phyloP scores from a whole-genome alignment of 1,284 basidiomycete species.

The Vanrija pseudolonga region DNA sequence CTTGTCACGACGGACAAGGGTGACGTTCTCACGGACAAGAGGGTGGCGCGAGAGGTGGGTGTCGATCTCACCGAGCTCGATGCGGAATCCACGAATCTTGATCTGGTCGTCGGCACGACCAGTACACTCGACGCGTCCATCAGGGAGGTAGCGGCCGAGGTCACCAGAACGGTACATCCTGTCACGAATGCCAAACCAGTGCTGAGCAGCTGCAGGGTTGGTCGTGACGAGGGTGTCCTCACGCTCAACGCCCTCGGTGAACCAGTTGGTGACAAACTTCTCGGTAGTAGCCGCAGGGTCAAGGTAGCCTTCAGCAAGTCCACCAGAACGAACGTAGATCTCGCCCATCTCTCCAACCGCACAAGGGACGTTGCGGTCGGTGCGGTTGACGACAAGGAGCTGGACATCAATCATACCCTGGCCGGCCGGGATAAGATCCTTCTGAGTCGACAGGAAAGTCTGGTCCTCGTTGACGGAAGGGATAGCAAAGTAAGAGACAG shows the following conservation, averaged over 20 bases:
- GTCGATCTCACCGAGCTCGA: conserved; percentile 98
- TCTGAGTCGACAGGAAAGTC: conserved; percentile 89
- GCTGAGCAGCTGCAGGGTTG: conserved; percentile 62
- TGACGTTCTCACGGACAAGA: conserved; percentile 92
- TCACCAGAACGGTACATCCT: conserved; percentile 98
- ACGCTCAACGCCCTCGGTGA: conserved; percentile 58
- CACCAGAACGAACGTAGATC: conserved; percentile 96
- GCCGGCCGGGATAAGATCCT: conserved; percentile 98
- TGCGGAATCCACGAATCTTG: conserved; percentile 99
- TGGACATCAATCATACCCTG: conserved; percentile 98
- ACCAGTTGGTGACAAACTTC: conserved; percentile 94
- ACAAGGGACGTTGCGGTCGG: conserved; percentile 82
- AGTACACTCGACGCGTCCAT: conserved; percentile 93
- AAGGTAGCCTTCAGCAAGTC: conserved; percentile 92
- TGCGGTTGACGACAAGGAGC: conserved; percentile 92
- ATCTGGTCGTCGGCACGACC: conserved; percentile 98
- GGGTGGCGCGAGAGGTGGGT: conserved; percentile 93
- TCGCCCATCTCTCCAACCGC: conserved; percentile 97
- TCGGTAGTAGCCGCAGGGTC: conserved; percentile 78
- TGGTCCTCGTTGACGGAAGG: conserved; percentile 78
- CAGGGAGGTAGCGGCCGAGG: conserved; percentile 87
- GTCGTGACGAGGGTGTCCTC: conserved; percentile 64
- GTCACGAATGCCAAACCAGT: conserved; percentile 98
- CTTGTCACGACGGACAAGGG: conserved; percentile 93
- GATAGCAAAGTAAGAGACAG: conserved; percentile 95